phyloP scores from a whole-genome alignment of 306 rosid species.

The Cicer cuneatum region DNA sequence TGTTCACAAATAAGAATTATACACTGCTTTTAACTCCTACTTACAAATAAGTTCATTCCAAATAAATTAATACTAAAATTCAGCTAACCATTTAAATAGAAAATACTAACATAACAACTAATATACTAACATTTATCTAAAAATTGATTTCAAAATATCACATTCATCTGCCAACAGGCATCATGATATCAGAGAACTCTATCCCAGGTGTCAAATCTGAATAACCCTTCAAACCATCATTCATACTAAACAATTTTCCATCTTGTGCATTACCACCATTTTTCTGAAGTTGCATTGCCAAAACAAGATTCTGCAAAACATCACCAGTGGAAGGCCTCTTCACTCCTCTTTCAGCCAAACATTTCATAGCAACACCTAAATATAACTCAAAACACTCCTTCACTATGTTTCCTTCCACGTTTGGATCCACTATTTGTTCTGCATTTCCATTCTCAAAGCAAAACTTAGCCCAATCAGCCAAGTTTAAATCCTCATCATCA shows the following conservation, averaged over 20 bases:
- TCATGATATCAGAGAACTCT: constrained; percentile 52
- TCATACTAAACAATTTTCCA: background rate
- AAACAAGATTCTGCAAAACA: constrained; percentile 49
- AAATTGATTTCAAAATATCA: background rate
- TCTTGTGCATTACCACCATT: constrained; percentile 28
- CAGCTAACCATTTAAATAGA: no score
- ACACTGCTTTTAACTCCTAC: background rate
- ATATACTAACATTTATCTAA: no score
- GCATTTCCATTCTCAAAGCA: constrained; percentile 41
- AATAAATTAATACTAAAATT: background rate
- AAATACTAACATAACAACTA: no score
- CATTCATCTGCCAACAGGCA: constrained; percentile 48
- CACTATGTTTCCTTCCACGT: constrained; percentile 42
- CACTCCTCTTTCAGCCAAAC: constrained; percentile 53
- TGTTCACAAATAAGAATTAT: background rate
- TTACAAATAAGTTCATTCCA: background rate
- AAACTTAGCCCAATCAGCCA: constrained; percentile 50
- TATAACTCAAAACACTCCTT: constrained; percentile 50
- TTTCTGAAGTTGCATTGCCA: constrained; percentile 56
- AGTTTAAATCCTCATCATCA: constrained; percentile 44
- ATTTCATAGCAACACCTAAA: constrained; percentile 50
- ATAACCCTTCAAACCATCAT: constrained; percentile 24
- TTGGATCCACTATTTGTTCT: constrained; percentile 50
- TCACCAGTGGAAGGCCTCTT: constrained; percentile 61
- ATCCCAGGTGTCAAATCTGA: constrained; percentile 57